Evolutionary conservation across 352 stramenopile species (phyloP).

Genomic region (Pythium grandisporangium): DNA sequence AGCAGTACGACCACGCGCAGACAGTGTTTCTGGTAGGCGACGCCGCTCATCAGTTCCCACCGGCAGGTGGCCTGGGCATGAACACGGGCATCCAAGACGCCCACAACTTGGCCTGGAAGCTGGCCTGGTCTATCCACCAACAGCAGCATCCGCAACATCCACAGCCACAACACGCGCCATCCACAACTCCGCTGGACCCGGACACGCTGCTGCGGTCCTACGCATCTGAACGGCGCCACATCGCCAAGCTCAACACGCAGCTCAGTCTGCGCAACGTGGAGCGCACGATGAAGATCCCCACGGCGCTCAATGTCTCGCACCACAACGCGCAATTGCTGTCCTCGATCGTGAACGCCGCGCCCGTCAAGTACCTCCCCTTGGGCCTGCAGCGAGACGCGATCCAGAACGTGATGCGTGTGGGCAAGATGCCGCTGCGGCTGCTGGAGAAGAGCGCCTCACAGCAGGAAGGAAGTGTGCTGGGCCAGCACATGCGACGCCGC

Average conservation of each 20-base stretch:
- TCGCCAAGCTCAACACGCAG: slow-evolving; percentile 72
- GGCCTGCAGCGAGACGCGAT: slow-evolving; percentile 48
- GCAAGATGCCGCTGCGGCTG: slow-evolving; percentile 53
- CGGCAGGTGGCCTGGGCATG: slow-evolving; percentile 89
- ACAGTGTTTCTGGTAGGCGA: slow-evolving; percentile 88
- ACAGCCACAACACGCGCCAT: slow-evolving; percentile 9
- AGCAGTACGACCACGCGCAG: slow-evolving; percentile 64
- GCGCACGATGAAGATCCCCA: slow-evolving; percentile 80
- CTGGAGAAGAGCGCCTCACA: too few relatives aligned
- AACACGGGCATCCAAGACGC: slow-evolving; percentile 91
- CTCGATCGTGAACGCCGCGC: slow-evolving; percentile 47
- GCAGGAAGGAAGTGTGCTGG: slow-evolving; percentile 29
- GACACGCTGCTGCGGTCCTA: slow-evolving; percentile 62
- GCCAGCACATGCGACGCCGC: slow-evolving; percentile 39
- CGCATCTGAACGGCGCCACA: slow-evolving; percentile 59
- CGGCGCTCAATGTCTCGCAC: slow-evolving; percentile 74
- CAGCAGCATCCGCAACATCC: too few relatives aligned
- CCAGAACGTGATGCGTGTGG: slow-evolving; percentile 52
- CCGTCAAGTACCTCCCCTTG: slow-evolving; percentile 48
- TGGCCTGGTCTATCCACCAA: slow-evolving; percentile 65
- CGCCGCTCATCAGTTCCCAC: slow-evolving; percentile 89
- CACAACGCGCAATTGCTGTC: slow-evolving; percentile 55
- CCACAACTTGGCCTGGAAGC: slow-evolving; percentile 91
- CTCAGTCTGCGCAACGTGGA: slow-evolving; percentile 80
- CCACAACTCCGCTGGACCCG: slow-evolving; percentile 6